These are phyloP conservation scores for Candida sanyiensis DNA, from an alignment of 805 yeast genomes.

Conservation along the genomic window DNA sequence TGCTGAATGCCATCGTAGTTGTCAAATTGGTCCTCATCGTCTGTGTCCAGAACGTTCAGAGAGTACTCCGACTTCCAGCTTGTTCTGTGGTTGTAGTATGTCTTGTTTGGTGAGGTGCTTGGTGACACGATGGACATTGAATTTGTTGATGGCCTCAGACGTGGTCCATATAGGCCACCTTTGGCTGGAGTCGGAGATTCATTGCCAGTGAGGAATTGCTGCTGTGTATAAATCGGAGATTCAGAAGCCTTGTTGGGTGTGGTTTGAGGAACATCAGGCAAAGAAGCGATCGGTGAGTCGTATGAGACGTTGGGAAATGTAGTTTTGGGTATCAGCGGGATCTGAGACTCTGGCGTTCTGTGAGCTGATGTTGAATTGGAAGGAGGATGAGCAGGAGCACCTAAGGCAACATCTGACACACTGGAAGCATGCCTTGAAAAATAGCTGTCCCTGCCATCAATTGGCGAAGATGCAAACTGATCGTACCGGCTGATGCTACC, in stretches of 20 bases:
- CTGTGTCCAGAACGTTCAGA: constrained; percentile 11
- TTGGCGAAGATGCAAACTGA: constrained; percentile 9
- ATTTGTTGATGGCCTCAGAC: constrained; percentile 14
- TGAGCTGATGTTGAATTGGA: constrained; percentile 4
- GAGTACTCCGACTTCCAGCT: constrained; percentile 27
- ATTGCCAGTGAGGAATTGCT: not conserved
- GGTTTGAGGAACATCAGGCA: constrained; percentile 22
- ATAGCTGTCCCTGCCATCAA: constrained; percentile 6
- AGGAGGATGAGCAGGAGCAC: too few species aligned
- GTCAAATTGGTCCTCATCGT: constrained; percentile 8
- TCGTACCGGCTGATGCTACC: constrained; percentile 7
- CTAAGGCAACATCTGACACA: too few species aligned
- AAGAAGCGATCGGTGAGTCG: constrained; percentile 13
- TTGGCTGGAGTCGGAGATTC: constrained; percentile 19
- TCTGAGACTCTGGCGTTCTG: constrained; percentile 11
- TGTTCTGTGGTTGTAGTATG: constrained; percentile 24
- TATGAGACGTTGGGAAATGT: not conserved
- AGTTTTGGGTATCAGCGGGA: constrained; percentile 1
- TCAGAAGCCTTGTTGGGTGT: constrained; percentile 12
- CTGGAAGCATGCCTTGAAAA: not conserved
- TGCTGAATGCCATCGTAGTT: constrained; percentile 3
- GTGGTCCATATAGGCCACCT: constrained; percentile 21
- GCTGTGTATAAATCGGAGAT: not conserved
- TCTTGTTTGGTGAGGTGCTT: constrained; percentile 22
- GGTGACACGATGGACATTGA: constrained; percentile 14